These are phyloP conservation scores for Toxoplasma gondii DNA, from an alignment of 169 alveolate species.

Conservation along the genomic window DNA sequence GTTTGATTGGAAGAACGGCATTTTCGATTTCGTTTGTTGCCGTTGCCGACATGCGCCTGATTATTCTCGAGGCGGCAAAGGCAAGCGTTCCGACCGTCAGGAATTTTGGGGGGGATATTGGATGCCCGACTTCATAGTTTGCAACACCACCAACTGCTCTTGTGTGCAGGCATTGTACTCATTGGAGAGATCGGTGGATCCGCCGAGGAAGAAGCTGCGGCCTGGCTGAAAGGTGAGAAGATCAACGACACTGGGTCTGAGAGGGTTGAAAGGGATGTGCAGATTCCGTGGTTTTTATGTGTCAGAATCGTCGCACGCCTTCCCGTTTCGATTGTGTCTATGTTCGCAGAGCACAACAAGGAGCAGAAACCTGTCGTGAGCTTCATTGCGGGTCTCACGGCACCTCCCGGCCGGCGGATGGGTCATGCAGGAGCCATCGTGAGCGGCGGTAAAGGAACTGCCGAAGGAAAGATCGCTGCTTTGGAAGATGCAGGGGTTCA, in stretches of 20 bases:
- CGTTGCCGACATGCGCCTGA: too few relatives aligned
- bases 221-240: constrained; percentile 88
- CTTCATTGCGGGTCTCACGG: constrained; percentile 97
- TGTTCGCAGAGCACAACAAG: constrained; percentile 74
- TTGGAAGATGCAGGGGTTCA: constrained; percentile 91
- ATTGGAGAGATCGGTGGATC: constrained; percentile 99
- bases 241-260: neutral
- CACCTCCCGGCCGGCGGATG: constrained; percentile 98
- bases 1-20: too few relatives aligned
- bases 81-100: too few relatives aligned
- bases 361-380: constrained; percentile 94
- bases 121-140: too few relatives aligned
- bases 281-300: neutral
- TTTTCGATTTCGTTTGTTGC: too few relatives aligned
- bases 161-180: constrained; percentile 87
- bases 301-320: neutral
- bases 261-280: neutral
- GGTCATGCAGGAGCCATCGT: constrained; percentile 98
- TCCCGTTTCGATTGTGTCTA: neutral
- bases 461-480: constrained; percentile 92
- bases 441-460: constrained; percentile 98
- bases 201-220: constrained; percentile 98
- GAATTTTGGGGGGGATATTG: too few relatives aligned
- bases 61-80: too few relatives aligned
- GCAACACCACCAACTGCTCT: neutral